These are phyloP conservation scores for Ophiocordyceps sinensis DNA, from an alignment of 2,329 filamentous ascomycete genomes.

Conservation along the genomic window DNA sequence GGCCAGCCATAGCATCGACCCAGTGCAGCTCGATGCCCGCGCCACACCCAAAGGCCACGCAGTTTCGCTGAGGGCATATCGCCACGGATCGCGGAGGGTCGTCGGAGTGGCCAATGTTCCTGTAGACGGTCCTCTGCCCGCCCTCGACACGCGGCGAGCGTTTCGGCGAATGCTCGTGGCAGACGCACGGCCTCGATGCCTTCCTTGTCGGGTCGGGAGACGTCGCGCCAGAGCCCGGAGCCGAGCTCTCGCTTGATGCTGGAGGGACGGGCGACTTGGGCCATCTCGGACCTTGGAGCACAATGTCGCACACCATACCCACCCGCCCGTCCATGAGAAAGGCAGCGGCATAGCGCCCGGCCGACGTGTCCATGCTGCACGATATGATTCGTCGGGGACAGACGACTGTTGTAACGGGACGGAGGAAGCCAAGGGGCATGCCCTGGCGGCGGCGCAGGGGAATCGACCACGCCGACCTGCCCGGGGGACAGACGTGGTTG, in stretches of 20 bases:
- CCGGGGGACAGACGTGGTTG: slow-evolving; percentile 18
- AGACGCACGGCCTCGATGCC: slow-evolving; percentile 8
- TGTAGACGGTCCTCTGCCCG: slow-evolving; percentile 16
- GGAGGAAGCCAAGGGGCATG: slow-evolving; percentile 15
- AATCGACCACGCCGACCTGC: slow-evolving; percentile 10
- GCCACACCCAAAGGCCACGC: slow-evolving; percentile 50
- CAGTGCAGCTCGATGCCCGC: slow-evolving; percentile 51
- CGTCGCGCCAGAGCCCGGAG: not conserved
- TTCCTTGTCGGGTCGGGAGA: not conserved
- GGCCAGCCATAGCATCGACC: slow-evolving; percentile 28
- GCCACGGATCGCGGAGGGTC: slow-evolving; percentile 51
- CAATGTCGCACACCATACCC: slow-evolving; percentile 45
- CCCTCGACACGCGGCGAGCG: slow-evolving; percentile 15
- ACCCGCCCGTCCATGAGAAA: slow-evolving; percentile 44
- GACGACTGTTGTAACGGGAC: slow-evolving; percentile 34
- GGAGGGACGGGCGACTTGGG: slow-evolving; percentile 4
- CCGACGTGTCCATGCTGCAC: slow-evolving; percentile 48
- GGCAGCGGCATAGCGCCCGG: slow-evolving; percentile 38
- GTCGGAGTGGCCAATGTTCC: slow-evolving; percentile 42
- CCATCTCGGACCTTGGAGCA: slow-evolving; percentile 6
- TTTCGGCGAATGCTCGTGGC: slow-evolving; percentile 8
- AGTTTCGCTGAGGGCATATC: slow-evolving; percentile 48
- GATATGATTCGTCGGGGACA: slow-evolving; percentile 43
- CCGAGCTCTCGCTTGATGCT: slow-evolving; percentile 4
- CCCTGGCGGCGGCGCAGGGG: slow-evolving; percentile 10